Evolutionary conservation across 2,329 filamentous ascomycete species (phyloP), one percentile per base, ranked within the genome.

Genomic region (Chaetomium sp.): DNA sequence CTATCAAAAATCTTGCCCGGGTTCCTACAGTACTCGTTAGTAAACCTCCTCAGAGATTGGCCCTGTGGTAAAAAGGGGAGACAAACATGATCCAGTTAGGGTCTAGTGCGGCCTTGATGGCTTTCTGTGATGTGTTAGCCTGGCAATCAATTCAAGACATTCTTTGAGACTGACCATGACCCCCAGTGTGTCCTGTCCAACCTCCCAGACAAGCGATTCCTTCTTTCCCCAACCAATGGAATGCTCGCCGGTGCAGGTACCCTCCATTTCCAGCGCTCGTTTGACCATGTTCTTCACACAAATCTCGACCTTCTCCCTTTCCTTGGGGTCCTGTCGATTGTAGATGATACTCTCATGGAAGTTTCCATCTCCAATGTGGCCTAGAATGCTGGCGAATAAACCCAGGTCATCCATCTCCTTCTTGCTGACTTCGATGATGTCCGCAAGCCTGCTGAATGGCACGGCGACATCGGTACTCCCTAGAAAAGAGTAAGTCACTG

Each of bases 341-440:
- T 96, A 97, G 78, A 97, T 89, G 77, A 97, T 95, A 74, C 90
- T 91, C 75, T 93, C 89, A 75, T 97, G 93, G 79, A 97, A 97
- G 77, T 97, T 97, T 45, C 93, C 93, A 74, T 97, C 93, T 13
- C 93, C 93, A 63, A 97, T 90, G 73, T 97, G 93, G 3, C 93
- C 93, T 4, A 97, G 81, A 31, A 96, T 91, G 72, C 90, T 93
- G 1, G 92, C 92, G 74, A 97, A 96, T 1, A 97, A 79, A 0
- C 92, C 92, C 12, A 97, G 82, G 13, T 92, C 87, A 72, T 94
- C 90, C 83, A 96, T 89, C 73, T 96, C 92, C 74, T 91, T 90
- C 80, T 97, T 96, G 68, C 91, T 93, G 51, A 92, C 82, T 75
- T 96, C 93, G 80, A 84, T 83, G 64, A 93, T 90, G 69, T 92